A percentile compares a stretch with the other conserved stretches of the same genome.
Conservation (phyloP, 257 asterid genomes). For the Nicotiana attenuata region DNA sequence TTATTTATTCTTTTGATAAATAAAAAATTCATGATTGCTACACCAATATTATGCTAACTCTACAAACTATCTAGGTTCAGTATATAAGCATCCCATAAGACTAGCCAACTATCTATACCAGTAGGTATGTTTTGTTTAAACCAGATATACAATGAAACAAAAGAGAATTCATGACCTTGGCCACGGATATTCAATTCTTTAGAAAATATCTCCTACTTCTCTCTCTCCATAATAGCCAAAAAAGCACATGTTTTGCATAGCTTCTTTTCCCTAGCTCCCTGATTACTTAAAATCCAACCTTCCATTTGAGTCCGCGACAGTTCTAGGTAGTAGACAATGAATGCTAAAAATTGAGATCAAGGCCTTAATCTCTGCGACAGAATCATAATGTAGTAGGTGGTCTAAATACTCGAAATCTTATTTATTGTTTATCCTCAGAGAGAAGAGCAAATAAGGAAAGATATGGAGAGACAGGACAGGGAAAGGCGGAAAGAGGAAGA, state of each 20-base stretch:
- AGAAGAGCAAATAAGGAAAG: constrained; percentile 86
- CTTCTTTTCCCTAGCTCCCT: background rate
- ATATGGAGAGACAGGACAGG: constrained; percentile 81
- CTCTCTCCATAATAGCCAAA: background rate
- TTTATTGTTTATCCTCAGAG: constrained; percentile 35
- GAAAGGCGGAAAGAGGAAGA: constrained; percentile 89
- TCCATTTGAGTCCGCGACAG: background rate
- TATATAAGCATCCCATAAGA: background rate
- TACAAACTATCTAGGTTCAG: background rate
- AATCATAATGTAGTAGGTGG: background rate
- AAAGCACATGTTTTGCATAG: background rate
- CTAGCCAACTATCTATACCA: background rate
- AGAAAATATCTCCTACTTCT: background rate
- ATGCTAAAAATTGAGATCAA: background rate
- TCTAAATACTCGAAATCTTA: constrained; percentile 5
- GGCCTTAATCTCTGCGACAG: background rate
- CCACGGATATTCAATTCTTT: background rate
- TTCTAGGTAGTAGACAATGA: background rate
- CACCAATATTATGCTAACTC: background rate
- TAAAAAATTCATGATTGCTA: constrained; percentile 1
- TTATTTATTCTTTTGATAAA: background rate
- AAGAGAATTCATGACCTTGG: background rate
- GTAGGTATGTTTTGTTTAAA: background rate
- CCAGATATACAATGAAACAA: background rate
- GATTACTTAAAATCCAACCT: background rate